phyloP scores from a whole-genome alignment of 768 basidiomycete species.

The Scleroderma bovista region DNA sequence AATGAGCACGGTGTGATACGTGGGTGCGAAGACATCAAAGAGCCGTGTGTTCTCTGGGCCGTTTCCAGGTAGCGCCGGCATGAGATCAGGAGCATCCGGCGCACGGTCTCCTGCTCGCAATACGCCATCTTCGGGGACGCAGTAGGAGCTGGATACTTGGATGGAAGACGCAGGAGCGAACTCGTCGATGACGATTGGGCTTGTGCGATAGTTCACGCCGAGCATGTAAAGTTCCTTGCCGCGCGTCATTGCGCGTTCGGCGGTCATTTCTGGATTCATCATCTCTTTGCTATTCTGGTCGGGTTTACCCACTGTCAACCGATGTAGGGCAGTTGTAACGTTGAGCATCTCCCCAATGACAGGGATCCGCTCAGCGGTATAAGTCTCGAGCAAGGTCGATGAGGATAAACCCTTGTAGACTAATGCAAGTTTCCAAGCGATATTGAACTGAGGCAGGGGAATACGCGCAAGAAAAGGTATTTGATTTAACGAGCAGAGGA shows the following conservation, averaged over 20 bases:
- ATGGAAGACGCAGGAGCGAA: neutral
- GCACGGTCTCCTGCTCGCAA: neutral
- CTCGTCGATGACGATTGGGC: constrained; percentile 21
- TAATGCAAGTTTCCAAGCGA: constrained; percentile 39
- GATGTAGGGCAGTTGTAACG: constrained; percentile 19
- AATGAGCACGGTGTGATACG: constrained; percentile 37
- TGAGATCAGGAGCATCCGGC: neutral
- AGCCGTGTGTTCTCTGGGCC: neutral
- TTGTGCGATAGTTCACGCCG: constrained; percentile 22
- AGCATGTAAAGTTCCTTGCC: constrained; percentile 10
- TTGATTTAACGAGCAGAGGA: no score
- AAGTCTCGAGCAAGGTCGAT: constrained; percentile 31
- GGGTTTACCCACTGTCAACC: neutral
- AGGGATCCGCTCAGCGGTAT: constrained; percentile 36
- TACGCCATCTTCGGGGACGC: neutral
- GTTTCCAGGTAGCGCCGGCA: neutral
- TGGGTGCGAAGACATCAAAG: neutral
- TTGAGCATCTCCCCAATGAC: constrained; percentile 38
- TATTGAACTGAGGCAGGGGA: constrained; percentile 28
- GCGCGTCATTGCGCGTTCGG: neutral
- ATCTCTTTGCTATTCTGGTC: neutral
- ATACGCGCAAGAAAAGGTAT: neutral
- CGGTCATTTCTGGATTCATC: neutral
- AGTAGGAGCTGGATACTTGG: neutral
- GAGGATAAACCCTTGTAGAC: constrained; percentile 13